These are phyloP conservation scores for Coffea canephora DNA, from an alignment of 257 asterid species.

Conservation along the genomic window DNA sequence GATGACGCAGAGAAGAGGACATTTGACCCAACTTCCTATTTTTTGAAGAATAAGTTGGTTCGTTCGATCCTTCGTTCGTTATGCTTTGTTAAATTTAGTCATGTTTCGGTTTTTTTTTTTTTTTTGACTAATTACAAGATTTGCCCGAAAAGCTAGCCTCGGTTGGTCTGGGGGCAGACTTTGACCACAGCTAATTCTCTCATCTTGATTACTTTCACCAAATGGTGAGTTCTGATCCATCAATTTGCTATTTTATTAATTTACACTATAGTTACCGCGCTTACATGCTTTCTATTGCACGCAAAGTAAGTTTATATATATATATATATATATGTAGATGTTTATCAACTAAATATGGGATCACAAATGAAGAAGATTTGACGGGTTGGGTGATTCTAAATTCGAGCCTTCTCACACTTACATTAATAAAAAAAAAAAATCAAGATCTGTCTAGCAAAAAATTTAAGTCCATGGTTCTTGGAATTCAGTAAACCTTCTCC, in stretches of 20 bases:
- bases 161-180: background rate
- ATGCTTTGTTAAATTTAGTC: background rate
- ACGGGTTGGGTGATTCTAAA: too few relatives aligned
- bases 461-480: too few relatives aligned
- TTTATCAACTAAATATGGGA: too few relatives aligned
- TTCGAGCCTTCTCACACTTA: too few relatives aligned
- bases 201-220: background rate
- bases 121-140: background rate
- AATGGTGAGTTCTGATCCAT: background rate
- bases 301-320: too few relatives aligned
- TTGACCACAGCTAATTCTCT: background rate
- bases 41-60: background rate
- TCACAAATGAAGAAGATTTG: too few relatives aligned
- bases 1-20: slow-evolving; percentile 17
- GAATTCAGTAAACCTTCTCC: too few relatives aligned
- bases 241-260: too few relatives aligned
- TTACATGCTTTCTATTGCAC: too few relatives aligned
- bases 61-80: background rate
- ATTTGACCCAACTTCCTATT: slow-evolving; percentile 12
- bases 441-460: background rate
- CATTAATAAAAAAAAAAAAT: too few relatives aligned
- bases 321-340: too few relatives aligned
- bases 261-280: too few relatives aligned
- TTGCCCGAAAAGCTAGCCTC: background rate
- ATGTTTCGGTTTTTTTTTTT: background rate